Conservation (phyloP, 2,329 filamentous ascomycete genomes). For the Aspergillus sp. region DNA sequence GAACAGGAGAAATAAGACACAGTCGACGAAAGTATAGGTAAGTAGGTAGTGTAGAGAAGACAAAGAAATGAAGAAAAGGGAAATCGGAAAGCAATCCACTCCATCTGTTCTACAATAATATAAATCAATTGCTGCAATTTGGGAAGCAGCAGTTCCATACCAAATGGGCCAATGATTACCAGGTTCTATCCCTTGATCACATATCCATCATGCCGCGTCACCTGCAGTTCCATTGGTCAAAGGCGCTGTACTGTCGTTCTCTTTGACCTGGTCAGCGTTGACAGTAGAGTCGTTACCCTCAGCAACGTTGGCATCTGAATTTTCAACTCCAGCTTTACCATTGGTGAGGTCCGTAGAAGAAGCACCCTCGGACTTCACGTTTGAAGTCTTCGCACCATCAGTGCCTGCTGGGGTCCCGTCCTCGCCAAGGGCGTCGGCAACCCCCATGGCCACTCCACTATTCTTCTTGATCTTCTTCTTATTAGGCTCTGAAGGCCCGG, state of each 20-base stretch:
- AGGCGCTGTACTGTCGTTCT: constrained; percentile 41
- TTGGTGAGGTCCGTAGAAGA: constrained; percentile 14
- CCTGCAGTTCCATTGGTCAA: constrained; percentile 59
- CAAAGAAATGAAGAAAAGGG: background rate
- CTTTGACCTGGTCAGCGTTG: constrained; percentile 21
- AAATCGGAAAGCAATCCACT: background rate
- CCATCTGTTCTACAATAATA: constrained; percentile 2
- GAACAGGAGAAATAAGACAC: constrained; percentile 9
- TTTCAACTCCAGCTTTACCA: constrained; percentile 16
- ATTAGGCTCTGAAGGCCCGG: constrained; percentile 34
- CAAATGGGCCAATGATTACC: background rate
- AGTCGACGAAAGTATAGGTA: constrained; percentile 1
- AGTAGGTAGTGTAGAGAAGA: background rate
- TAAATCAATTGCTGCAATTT: background rate
- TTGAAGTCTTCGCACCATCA: constrained; percentile 14
- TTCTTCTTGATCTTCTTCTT: constrained; percentile 47
- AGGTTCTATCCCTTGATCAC: background rate
- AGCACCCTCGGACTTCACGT: constrained; percentile 40
- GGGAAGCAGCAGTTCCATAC: constrained; percentile 1
- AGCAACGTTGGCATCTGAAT: constrained; percentile 6
- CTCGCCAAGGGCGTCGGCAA: constrained; percentile 25
- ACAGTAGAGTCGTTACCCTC: constrained; percentile 12
- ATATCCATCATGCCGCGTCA: constrained; percentile 45
- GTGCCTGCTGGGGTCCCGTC: constrained; percentile 24
- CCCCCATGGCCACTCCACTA: constrained; percentile 31